Conservation (phyloP, 2,329 filamentous ascomycete genomes). For the Colletotrichum sp. region DNA sequence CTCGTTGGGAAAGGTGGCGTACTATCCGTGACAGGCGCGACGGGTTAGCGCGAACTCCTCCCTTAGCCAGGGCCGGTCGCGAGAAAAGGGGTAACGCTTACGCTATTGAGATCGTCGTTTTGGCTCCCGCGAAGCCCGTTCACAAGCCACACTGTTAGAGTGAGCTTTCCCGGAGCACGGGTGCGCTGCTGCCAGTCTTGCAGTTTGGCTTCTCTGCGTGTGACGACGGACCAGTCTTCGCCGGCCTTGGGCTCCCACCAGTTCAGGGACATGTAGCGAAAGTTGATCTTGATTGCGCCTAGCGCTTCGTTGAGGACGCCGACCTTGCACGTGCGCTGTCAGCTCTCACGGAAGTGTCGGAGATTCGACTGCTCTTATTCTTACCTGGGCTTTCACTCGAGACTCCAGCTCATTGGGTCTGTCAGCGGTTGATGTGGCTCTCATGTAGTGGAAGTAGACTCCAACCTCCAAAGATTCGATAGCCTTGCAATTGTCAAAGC, state of each 20-base stretch:
- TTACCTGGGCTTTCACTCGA: slow-evolving; percentile 6
- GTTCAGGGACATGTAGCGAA: slow-evolving; percentile 12
- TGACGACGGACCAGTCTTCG: slow-evolving; percentile 1
- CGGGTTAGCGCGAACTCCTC: not conserved
- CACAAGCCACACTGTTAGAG: slow-evolving; percentile 12
- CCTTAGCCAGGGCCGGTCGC: not conserved
- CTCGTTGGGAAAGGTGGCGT: slow-evolving; percentile 16
- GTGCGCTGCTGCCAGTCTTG: slow-evolving; percentile 6
- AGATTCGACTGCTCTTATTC: not conserved
- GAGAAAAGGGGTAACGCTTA: not conserved
- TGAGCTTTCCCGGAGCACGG: not conserved
- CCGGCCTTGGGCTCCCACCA: slow-evolving; percentile 15
- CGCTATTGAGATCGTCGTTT: slow-evolving; percentile 3
- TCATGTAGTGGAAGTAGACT: slow-evolving; percentile 20
- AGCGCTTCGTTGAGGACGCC: slow-evolving; percentile 4
- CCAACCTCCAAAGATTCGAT: slow-evolving; percentile 1
- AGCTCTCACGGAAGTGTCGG: not conserved
- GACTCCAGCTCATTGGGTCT: slow-evolving; percentile 4
- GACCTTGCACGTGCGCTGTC: not conserved
- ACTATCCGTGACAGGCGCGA: not conserved
- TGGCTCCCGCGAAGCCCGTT: not conserved
- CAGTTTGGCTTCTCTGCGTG: not conserved
- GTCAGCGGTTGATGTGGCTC: not conserved
- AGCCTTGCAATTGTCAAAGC: slow-evolving; percentile 3
- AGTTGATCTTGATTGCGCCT: slow-evolving; percentile 8